Evolutionary conservation across 2,329 filamentous ascomycete genomes (phyloP), one percentile per base, ranked within the genome.

Genomic region (Fusarium odoratissimum): DNA sequence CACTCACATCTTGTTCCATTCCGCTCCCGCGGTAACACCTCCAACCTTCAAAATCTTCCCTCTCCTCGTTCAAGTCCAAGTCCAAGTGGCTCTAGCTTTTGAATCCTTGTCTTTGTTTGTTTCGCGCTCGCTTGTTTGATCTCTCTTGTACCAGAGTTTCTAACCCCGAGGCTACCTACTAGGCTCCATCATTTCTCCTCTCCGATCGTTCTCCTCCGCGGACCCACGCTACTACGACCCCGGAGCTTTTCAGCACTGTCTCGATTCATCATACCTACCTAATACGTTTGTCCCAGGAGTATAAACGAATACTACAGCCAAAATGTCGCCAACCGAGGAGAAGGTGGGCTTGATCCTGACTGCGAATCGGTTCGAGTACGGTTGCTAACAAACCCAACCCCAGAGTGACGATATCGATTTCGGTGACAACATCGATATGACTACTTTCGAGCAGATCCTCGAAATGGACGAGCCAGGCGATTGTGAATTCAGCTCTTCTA

Each of bases 401-500:
- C 31, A 77, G 82, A 84, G 87, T 60, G 81, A 84, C 62, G 30
- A 64, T 31, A 81, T 90, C 77, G 86, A 93, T 67, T 89, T 94
- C 74, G 91, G 90, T 67, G 93, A 96, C 74, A 87, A 88, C 80
- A 91, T 99, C 83, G 95, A 98, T 82, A 84, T 86, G 69, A 81
- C 83, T 61, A 97, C 95, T 63, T 99, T 99, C 78, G 91, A 92
- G 77, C 96, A 98, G 86, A 98, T 99, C 81, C 90, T 98, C 71
- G 96, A 98, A 83, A 98, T 99, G 95, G 96, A 99, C 82, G 96
- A 98, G 73, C 93, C 93, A 73, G 90, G 91, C 16, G 93, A 95
- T 72, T 89, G 91, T 76, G 94, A 97, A 54, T 98, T 98, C 86
- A 97, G 93, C 84, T 90, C 87, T 77, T 92, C 92, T 68, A 95